phyloP scores from a whole-genome alignment of 2,329 filamentous ascomycete species.

The Aureobasidium sp. region DNA sequence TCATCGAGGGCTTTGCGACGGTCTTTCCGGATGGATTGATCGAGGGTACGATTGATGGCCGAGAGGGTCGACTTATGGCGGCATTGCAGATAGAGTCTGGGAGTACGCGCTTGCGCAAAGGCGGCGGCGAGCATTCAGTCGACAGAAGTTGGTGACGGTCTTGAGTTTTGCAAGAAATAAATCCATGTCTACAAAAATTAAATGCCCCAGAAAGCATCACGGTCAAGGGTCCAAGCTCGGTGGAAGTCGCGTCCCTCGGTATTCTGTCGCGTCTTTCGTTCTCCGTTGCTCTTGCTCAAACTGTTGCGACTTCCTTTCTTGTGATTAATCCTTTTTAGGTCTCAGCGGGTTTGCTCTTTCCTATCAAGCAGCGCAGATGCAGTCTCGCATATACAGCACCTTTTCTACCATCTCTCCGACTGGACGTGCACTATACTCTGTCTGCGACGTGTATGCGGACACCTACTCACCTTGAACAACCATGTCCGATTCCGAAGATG shows the following conservation, averaged over 20 bases:
- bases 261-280: not conserved
- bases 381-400: not conserved
- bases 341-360: not conserved
- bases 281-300: not conserved
- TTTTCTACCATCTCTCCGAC: too few relatives aligned
- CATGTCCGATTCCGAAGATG: conserved; percentile 23
- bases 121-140: conserved; percentile 11
- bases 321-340: not conserved
- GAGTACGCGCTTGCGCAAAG: conserved; percentile 2
- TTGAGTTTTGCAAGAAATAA: not conserved
- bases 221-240: conserved; percentile 2
- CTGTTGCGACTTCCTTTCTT: not conserved
- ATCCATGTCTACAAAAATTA: not conserved
- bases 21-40: not conserved
- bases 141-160: not conserved
- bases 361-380: not conserved
- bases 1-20: not conserved
- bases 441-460: not conserved
- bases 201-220: not conserved
- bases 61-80: conserved; percentile 54
- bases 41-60: conserved; percentile 50
- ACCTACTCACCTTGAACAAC: not conserved
- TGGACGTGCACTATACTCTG: not conserved
- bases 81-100: conserved; percentile 1
- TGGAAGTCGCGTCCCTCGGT: conserved; percentile 1